Evolutionary conservation across 192 early-diverging fungal genomes (phyloP).

Genomic region (Gigaspora rosea): DNA sequence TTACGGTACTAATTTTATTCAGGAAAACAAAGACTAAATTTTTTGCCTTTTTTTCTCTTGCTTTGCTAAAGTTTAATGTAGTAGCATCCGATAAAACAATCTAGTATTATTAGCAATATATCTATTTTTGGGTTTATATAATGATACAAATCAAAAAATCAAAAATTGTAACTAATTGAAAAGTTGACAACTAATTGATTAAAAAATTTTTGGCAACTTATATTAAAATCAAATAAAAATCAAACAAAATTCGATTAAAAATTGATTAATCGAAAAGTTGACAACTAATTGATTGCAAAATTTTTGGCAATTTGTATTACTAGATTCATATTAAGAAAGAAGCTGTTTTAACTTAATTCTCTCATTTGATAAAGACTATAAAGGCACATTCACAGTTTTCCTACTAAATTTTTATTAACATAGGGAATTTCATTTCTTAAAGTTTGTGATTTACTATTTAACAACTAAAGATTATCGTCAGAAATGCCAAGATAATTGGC

Average conservation of each 20-base stretch:
- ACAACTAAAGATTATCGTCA: background rate
- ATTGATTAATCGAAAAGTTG: no score
- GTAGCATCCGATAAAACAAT: background rate
- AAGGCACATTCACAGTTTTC: constrained; percentile 4
- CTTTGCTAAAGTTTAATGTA: background rate
- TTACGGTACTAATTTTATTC: no score
- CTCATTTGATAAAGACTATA: background rate
- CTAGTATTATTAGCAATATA: background rate
- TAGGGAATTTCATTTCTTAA: background rate
- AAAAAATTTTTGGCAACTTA: no score
- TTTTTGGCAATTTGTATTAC: no score
- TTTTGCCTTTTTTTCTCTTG: background rate
- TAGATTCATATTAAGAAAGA: background rate
- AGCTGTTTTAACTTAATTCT: background rate
- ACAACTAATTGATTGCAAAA: no score
- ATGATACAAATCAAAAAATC: no score
- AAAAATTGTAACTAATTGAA: no score
- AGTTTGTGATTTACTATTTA: background rate
- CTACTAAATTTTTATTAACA: background rate
- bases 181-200: no score
- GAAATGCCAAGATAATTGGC: background rate
- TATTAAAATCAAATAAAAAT: no score
- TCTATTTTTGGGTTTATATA: background rate
- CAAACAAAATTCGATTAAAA: no score
- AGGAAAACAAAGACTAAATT: no score